Conservation (phyloP, 2,329 filamentous ascomycete species). For the Aplosporella prunicola region DNA sequence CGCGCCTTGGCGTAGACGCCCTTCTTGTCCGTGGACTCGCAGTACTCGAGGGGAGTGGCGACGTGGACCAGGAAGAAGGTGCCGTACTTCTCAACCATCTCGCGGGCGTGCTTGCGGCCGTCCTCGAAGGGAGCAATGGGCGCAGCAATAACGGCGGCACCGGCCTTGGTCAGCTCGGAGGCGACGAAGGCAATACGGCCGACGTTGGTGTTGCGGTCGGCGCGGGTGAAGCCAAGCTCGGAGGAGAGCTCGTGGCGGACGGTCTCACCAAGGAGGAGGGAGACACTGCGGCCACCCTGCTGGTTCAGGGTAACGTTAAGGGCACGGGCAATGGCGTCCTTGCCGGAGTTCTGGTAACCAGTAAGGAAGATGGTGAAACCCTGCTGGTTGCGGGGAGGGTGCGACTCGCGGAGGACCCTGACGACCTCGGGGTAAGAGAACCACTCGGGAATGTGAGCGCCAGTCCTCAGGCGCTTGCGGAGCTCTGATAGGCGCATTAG, state of each 20-base stretch:
- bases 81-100: constrained; percentile 78
- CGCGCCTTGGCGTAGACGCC: constrained; percentile 82
- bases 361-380: constrained; percentile 98
- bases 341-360: constrained; percentile 92
- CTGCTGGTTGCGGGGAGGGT: constrained; percentile 82
- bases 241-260: constrained; percentile 87
- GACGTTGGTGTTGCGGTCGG: constrained; percentile 92
- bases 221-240: constrained; percentile 87
- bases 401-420: constrained; percentile 88
- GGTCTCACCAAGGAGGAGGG: constrained; percentile 89
- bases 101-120: constrained; percentile 65
- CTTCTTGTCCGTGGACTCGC: constrained; percentile 88
- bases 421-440: constrained; percentile 99
- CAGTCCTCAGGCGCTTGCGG: constrained; percentile 79
- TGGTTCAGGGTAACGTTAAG: constrained; percentile 97
- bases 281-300: constrained; percentile 89
- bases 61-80: constrained; percentile 95
- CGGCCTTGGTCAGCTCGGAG: constrained; percentile 83
- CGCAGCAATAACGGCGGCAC: constrained; percentile 89
- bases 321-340: constrained; percentile 91
- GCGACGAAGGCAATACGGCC: constrained; percentile 94
- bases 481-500: constrained; percentile 57
- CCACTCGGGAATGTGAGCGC: constrained; percentile 95
- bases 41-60: constrained; percentile 81
- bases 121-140: constrained; percentile 90